phyloP scores from a whole-genome alignment of 345 rosid species.

The Fremontodendron californicum region DNA sequence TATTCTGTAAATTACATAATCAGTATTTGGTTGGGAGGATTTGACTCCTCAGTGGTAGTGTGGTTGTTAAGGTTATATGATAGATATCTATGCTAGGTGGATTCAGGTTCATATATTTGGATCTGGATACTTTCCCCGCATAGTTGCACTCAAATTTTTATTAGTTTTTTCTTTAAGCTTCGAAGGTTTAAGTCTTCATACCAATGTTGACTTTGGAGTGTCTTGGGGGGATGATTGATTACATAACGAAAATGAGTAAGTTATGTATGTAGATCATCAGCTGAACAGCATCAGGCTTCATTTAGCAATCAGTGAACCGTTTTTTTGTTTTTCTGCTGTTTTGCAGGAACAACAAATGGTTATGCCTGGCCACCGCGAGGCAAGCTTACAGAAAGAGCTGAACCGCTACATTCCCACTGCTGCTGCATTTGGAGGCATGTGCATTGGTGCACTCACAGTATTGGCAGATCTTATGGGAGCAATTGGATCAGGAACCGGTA shows the following conservation, averaged over 20 bases:
- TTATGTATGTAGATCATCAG: neutral
- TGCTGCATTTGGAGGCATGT: slow-evolving; percentile 72
- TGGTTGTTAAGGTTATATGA: neutral
- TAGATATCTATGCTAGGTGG: neutral
- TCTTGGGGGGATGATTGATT: neutral
- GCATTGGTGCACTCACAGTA: slow-evolving; percentile 76
- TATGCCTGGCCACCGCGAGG: slow-evolving; percentile 71
- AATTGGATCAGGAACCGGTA: slow-evolving; percentile 70
- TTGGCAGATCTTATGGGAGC: slow-evolving; percentile 80
- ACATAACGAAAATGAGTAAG: neutral
- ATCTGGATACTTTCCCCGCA: neutral
- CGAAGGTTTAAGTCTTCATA: neutral
- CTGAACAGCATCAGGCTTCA: neutral
- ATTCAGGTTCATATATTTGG: neutral
- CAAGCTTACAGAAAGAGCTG: slow-evolving; percentile 62
- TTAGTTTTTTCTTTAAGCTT: neutral
- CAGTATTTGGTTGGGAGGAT: neutral
- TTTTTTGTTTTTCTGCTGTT: neutral
- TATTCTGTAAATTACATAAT: neutral
- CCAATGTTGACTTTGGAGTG: neutral
- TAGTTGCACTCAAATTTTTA: neutral
- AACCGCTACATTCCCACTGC: slow-evolving; percentile 68
- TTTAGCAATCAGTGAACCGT: neutral
- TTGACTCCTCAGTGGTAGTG: neutral
- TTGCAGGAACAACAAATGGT: slow-evolving; percentile 79